phyloP scores from a whole-genome alignment of 106 monocot genomes.

The Platanthera zijinensis region DNA sequence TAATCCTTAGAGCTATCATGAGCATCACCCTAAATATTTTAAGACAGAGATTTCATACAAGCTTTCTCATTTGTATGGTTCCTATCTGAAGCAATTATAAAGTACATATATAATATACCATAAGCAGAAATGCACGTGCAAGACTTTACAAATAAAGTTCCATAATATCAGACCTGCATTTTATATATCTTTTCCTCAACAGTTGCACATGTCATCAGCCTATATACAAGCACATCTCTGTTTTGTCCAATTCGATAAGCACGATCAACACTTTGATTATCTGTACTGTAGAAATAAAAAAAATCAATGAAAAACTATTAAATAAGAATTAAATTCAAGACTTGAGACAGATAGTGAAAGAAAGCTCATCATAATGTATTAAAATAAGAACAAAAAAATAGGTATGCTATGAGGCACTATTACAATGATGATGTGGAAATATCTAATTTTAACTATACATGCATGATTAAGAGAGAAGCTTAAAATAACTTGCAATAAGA shows the following conservation, averaged over 20 bases:
- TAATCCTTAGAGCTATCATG: not conserved
- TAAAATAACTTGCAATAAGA: not conserved
- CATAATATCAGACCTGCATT: conserved; percentile 58
- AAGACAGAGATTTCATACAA: not conserved
- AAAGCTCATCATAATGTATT: not conserved
- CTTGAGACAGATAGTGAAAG: not conserved
- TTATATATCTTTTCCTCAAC: conserved; percentile 98
- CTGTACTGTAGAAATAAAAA: conserved; percentile 49
- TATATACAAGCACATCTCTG: conserved; percentile 86
- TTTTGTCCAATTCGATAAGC: conserved; percentile 95
- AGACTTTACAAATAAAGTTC: not conserved
- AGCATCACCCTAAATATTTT: not conserved
- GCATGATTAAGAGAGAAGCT: not conserved
- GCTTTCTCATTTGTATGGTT: not conserved
- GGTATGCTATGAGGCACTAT: not conserved
- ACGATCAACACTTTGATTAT: conserved; percentile 98
- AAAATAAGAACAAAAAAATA: not conserved
- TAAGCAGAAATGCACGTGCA: not conserved
- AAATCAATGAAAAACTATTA: not conserved
- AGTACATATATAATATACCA: not conserved
- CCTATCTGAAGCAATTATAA: not conserved
- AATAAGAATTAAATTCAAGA: not conserved
- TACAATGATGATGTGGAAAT: not conserved
- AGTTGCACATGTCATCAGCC: conserved; percentile 96
- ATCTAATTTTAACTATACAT: not conserved